Conservation (phyloP, 2,329 filamentous ascomycete species). For the Talaromyces sp. region DNA sequence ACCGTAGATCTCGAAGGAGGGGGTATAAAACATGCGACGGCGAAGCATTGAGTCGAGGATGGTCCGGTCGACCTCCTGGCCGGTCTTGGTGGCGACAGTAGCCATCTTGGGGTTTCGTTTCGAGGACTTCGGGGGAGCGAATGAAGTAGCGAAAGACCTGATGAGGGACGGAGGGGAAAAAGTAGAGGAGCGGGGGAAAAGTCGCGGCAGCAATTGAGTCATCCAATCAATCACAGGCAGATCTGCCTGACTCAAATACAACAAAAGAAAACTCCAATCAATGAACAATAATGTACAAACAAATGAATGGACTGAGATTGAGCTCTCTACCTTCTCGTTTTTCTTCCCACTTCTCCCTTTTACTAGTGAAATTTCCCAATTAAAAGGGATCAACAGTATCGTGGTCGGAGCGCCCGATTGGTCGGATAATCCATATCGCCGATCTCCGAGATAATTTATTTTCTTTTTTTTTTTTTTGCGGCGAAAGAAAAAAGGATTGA, state of each 20-base stretch:
- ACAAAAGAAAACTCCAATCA: conserved; percentile 15
- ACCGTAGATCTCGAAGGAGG: conserved; percentile 93
- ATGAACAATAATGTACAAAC: conserved; percentile 13
- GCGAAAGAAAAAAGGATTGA: conserved; percentile 2
- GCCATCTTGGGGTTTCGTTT: conserved; percentile 53
- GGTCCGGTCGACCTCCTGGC: conserved; percentile 82
- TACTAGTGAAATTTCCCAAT: conserved; percentile 8
- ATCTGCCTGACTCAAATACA: conserved; percentile 18
- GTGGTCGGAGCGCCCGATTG: conserved; percentile 15
- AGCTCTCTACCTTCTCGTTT: neutral
- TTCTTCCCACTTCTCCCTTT: conserved; percentile 2
- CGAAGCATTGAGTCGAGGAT: conserved; percentile 83
- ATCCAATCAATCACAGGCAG: conserved; percentile 36
- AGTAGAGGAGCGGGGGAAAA: conserved; percentile 36
- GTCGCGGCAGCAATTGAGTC: conserved; percentile 41
- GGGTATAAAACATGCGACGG: conserved; percentile 90
- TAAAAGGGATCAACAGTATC: conserved; percentile 12
- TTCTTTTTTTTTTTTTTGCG: conserved; percentile 18
- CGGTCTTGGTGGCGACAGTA: conserved; percentile 77
- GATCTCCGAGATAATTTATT: conserved; percentile 33
- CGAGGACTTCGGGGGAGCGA: conserved; percentile 37
- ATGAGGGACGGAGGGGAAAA: conserved; percentile 39
- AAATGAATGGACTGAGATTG: conserved; percentile 12
- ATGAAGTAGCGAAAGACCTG: conserved; percentile 46
- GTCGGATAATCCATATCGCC: conserved; percentile 25